These are phyloP conservation scores for Rhodotorula sp. DNA, from an alignment of 1,284 basidiomycete species.

Conservation along the genomic window DNA sequence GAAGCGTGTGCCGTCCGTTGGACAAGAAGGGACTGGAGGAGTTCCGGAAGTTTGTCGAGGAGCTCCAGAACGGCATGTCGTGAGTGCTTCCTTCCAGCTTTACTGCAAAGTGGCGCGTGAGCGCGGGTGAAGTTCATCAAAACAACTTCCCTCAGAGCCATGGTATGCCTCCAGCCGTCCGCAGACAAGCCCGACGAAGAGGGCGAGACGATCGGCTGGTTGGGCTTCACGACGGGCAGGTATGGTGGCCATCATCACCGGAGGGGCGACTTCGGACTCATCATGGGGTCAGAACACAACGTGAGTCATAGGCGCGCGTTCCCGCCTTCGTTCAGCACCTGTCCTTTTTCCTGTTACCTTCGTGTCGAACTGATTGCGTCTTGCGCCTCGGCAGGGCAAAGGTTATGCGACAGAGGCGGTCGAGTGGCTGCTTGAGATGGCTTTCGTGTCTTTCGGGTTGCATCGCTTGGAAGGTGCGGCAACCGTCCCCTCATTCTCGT, in stretches of 20 bases:
- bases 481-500: neutral
- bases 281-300: no score
- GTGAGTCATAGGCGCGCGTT: neutral
- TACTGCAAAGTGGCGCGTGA: neutral
- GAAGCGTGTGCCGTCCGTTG: neutral
- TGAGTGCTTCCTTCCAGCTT: neutral
- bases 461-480: neutral
- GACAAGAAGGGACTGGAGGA: neutral
- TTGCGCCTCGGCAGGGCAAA: conserved; percentile 1
- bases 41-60: conserved; percentile 1
- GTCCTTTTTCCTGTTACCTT: no score
- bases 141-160: neutral
- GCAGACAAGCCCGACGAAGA: neutral
- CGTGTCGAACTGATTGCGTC: neutral
- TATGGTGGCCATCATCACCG: neutral
- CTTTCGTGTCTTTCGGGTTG: conserved; percentile 1
- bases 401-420: conserved; percentile 14
- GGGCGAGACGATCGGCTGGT: no score
- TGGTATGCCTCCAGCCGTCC: neutral
- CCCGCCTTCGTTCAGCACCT: no score
- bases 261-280: neutral
- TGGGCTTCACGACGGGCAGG: no score
- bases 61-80: neutral
- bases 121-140: neutral
- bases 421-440: conserved; percentile 14